Evolutionary conservation across 805 yeast genomes (phyloP), one percentile per base, ranked within the genome.

Genomic region (Candida golubevii): DNA sequence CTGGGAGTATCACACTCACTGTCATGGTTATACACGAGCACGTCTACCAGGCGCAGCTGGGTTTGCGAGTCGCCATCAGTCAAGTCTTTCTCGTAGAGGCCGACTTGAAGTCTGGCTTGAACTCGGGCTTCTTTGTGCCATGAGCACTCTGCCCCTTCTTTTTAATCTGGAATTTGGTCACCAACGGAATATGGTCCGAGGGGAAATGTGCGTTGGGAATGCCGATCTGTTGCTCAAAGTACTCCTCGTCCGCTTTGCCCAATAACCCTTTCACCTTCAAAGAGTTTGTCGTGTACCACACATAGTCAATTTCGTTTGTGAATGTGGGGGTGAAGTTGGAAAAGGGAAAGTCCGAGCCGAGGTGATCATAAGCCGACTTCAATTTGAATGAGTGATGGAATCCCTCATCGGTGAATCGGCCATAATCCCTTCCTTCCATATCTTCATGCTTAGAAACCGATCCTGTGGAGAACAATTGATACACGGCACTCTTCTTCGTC

Each of bases 141-240:
- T 46, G 11, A 36, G 48, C 49, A 6, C 51, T 54, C 12, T 58
- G 55, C 14, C 59, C 60, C 38, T 62, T 56, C 55, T 78, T 81
- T 58, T 78, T 79, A 59, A 89, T 79, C 57, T 82, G 87, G 58
- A 91, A 83, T 61, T 83, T 81, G 14, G 90, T 75, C 44, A 88
- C 77, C 49, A 91, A 69, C n/a, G 97, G 90, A 57, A 91, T 78
- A 67, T 91, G 98, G 65, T 91, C 98, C 39, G 96, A 87, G 23
- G 98, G 97, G 69, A 84, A 85, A 62, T 89, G 87, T 18, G 89
- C 88, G 60, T 88, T 88, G 15, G 99, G 99, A 65, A 93, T 82
- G 7, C 98, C 99, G 61, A 93, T 84, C 49, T 81, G 81, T 53
- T 82, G 82, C 44, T 77, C 70, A 38, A 83, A 74, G 62, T 93